A percentile compares a stretch with the other conserved stretches of the same genome.
phyloP scores from a whole-genome alignment of 2,329 filamentous ascomycete species.

The Hypoxylon sp. region DNA sequence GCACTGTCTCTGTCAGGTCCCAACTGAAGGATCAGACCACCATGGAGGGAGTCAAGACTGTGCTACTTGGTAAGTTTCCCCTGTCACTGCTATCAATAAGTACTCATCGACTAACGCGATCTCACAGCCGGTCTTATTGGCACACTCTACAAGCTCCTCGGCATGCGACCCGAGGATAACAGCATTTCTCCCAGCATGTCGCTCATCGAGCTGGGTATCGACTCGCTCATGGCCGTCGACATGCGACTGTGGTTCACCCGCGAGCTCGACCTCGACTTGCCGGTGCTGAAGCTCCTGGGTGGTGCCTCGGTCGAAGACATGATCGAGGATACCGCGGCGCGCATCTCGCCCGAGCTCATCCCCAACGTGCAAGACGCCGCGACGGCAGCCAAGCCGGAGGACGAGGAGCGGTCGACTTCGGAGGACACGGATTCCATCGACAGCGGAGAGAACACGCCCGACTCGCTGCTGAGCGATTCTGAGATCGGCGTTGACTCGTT shows the following conservation, averaged over 20 bases:
- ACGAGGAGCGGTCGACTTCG: constrained; percentile 1
- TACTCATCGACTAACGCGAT: background rate
- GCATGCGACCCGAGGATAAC: constrained; percentile 16
- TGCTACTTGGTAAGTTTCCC: constrained; percentile 18
- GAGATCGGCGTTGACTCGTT: constrained; percentile 9
- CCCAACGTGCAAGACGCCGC: constrained; percentile 13
- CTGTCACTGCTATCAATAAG: background rate
- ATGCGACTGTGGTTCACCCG: constrained; percentile 22
- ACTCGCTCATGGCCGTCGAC: constrained; percentile 20
- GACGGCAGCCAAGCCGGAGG: background rate
- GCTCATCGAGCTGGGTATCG: constrained; percentile 20
- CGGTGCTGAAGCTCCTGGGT: constrained; percentile 19
- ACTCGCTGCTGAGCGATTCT: constrained; percentile 16
- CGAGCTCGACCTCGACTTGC: constrained; percentile 17
- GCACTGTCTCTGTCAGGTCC: constrained; percentile 11
- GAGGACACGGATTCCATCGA: constrained; percentile 11
- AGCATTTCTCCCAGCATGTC: constrained; percentile 21
- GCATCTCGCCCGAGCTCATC: constrained; percentile 16
- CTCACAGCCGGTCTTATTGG: constrained; percentile 23
- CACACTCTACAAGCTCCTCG: constrained; percentile 16
- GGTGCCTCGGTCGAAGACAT: constrained; percentile 25
- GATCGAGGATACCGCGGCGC: constrained; percentile 19
- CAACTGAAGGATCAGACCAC: constrained; percentile 21
- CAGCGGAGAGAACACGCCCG: constrained; percentile 12
- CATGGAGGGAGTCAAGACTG: constrained; percentile 23